Percentiles rank a stretch among this genome's conserved stretches.
Conservation (phyloP, 2,329 filamentous ascomycete genomes). For the Niveomyces coronatus region DNA sequence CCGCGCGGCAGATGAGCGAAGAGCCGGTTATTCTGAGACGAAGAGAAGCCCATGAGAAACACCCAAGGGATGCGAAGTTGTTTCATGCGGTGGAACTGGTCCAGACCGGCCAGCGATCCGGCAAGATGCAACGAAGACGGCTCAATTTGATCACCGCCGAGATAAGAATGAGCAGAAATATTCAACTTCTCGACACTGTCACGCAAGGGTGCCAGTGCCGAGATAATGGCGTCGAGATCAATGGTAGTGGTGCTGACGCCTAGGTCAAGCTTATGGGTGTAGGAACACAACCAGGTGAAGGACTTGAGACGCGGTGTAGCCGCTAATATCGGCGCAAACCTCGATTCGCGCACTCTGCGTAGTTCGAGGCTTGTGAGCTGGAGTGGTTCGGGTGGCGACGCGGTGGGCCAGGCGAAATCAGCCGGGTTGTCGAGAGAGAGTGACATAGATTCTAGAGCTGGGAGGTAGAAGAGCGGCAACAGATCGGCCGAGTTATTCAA, state of each 20-base stretch:
- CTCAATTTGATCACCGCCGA: neutral
- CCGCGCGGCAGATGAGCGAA: neutral
- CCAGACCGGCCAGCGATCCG: constrained; percentile 1
- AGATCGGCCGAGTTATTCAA: no score
- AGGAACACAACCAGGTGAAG: constrained; percentile 10
- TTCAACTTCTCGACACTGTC: neutral
- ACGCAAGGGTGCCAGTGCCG: neutral
- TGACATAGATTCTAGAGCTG: no score
- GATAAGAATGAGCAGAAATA: neutral
- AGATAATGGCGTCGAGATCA: constrained; percentile 6
- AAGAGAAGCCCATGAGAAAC: constrained; percentile 8
- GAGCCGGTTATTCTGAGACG: neutral
- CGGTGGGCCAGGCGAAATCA: no score
- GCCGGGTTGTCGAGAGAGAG: no score
- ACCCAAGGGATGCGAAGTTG: constrained; percentile 2
- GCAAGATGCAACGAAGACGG: neutral
- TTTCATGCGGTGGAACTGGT: neutral
- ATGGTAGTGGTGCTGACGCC: constrained; percentile 6
- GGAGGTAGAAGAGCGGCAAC: no score
- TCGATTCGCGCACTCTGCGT: no score
- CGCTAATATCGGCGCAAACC: no score
- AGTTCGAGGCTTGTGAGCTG: no score
- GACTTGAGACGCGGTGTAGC: no score
- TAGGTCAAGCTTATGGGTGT: neutral
- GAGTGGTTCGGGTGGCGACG: no score